Base-by-base conservation (phyloP, 805 yeast species). In the Sungouiozyma ichnusensis region DNA sequence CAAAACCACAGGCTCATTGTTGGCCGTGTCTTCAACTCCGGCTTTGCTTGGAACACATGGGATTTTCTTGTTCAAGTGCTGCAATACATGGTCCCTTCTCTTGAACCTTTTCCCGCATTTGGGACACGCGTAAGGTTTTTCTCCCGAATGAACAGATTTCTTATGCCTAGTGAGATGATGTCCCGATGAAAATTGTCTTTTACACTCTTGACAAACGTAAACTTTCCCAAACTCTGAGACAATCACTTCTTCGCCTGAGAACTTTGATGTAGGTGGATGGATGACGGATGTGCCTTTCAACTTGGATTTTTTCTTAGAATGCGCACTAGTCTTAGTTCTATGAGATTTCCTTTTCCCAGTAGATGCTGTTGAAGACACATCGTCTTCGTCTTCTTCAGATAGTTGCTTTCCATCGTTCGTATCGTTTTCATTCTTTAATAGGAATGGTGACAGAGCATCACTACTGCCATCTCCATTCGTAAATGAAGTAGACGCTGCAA, bases 71-170 rank as follows among this genome's bases (percentile, higher is more conserved):
- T 62, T 60, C 33, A 62, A 47, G 48, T 62, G 66, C 36, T 62
- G 66, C 36, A 62, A 44, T 3, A 62, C 66, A 52, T 62, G 66
- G 45, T 62, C 66, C 35, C 65, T 52, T 49, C 66, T 61, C 41
- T 62, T 62, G 36, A 62, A 62, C 36, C 56, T 52, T 38, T 62
- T 62, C 13, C 65, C 65, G 49, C 66, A 62, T 38, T 62, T 57
- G 7, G 65, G 63, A 48, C 66, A 62, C 1, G 64, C 60, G 38
- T 60, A 61, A 2, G 65, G 64, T 41, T 62, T 62, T 39, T 60
- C 64, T n/a, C 64, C 65, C 2, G 65, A 60, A 46, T 62, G 66
- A 20, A 62, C 66, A 3, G 65, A 61, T 40, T 62, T 62, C 45
- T 62, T 62, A 44, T 62, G 66, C 39, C 66, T 57, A 32, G 66